Evolutionary conservation across 192 early-diverging fungal species (phyloP).

Genomic region (Backusella mclennaniae): DNA sequence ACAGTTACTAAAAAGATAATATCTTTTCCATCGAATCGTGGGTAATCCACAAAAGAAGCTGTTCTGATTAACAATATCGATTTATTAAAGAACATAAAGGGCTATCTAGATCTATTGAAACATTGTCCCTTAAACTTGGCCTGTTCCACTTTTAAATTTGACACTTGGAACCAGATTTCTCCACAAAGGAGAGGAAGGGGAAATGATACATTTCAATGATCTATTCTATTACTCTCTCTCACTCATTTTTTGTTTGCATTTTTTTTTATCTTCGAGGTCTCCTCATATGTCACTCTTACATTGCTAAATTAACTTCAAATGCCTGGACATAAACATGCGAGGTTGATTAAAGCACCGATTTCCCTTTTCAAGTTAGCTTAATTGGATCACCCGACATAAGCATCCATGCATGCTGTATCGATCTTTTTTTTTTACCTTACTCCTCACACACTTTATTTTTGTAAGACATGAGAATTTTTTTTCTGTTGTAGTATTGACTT

Average conservation of each 20-base stretch:
- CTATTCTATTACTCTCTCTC: background rate
- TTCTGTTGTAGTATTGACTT: background rate
- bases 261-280: background rate
- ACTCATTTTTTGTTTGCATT: background rate
- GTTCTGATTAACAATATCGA: background rate
- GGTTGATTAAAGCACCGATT: conserved; percentile 6
- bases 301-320: background rate
- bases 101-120: conserved; percentile 5
- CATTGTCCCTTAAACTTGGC: conserved; percentile 5
- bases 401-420: background rate
- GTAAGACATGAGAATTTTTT: background rate
- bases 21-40: background rate
- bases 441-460: background rate
- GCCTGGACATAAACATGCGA: background rate
- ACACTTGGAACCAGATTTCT: background rate
- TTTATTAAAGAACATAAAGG: background rate
- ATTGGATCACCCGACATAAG: background rate
- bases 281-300: background rate
- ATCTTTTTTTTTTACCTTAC: background rate
- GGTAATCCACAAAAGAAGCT: background rate
- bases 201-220: background rate
- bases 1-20: background rate
- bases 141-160: background rate
- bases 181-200: background rate
- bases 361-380: background rate